A percentile compares a stretch with the other conserved stretches of the same genome.
Conservation (phyloP, 495 filamentous ascomycete genomes). For the Articulospora tetracladia region DNA sequence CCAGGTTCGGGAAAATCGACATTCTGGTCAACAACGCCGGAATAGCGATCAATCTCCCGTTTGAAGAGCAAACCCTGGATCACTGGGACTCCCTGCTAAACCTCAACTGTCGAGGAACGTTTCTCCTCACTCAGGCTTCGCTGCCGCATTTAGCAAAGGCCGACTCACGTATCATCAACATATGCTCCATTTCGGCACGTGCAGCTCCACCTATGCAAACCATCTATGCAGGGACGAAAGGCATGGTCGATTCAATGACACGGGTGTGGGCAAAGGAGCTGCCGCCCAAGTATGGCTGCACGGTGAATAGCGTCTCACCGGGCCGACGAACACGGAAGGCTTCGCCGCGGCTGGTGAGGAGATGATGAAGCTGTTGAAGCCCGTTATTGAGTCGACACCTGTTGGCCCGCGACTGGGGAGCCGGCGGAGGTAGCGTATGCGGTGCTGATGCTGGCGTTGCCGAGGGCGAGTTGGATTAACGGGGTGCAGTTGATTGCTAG, state of each 20-base stretch:
- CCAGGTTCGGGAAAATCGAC: slow-evolving; percentile 28
- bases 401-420: slow-evolving; percentile 32
- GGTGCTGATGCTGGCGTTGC: slow-evolving; percentile 33
- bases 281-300: slow-evolving; percentile 29
- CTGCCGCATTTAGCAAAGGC: slow-evolving; percentile 28
- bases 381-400: slow-evolving; percentile 36
- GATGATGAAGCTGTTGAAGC: slow-evolving; percentile 34
- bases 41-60: slow-evolving; percentile 31
- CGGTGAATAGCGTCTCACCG: slow-evolving; percentile 27
- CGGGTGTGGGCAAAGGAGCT: slow-evolving; percentile 32
- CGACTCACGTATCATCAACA: slow-evolving; percentile 29
- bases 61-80: slow-evolving; percentile 35
- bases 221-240: slow-evolving; percentile 30
- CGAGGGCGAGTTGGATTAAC: slow-evolving; percentile 38
- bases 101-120: slow-evolving; percentile 34
- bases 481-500: slow-evolving; percentile 34
- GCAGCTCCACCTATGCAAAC: slow-evolving; percentile 23
- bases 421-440: slow-evolving; percentile 39
- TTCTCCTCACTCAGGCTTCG: slow-evolving; percentile 33
- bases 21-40: slow-evolving; percentile 39
- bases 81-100: slow-evolving; percentile 36
- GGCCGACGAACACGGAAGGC: slow-evolving; percentile 30
- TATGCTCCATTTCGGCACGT: slow-evolving; percentile 21
- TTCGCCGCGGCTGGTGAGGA: slow-evolving; percentile 30
- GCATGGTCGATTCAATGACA: slow-evolving; percentile 31